Percentiles rank a stretch among this genome's conserved stretches.
phyloP scores from a whole-genome alignment of 2,329 filamentous ascomycete species.

The Acrocalymma vagum region DNA sequence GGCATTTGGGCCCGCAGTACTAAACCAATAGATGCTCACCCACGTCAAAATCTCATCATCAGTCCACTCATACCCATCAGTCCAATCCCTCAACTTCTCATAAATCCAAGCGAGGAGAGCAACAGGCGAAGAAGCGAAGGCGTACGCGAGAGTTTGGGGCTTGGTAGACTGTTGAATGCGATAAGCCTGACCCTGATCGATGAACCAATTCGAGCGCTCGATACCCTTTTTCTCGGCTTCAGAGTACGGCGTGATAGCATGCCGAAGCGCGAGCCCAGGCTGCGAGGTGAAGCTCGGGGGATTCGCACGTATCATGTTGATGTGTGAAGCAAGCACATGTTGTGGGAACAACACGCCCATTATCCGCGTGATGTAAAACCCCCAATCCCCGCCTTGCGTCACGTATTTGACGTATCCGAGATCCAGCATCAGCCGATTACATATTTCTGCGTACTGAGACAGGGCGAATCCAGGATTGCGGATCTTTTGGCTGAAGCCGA shows the following conservation, averaged over 20 bases:
- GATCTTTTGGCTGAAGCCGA: slow-evolving; percentile 61
- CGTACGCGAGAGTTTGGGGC: slow-evolving; percentile 77
- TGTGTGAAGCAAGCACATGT: slow-evolving; percentile 66
- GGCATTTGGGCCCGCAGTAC: slow-evolving; percentile 72
- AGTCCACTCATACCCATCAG: slow-evolving; percentile 75
- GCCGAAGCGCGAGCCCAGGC: slow-evolving; percentile 66
- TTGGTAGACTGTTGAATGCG: slow-evolving; percentile 69
- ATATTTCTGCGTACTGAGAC: slow-evolving; percentile 69
- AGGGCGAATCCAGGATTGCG: slow-evolving; percentile 65
- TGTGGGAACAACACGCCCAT: slow-evolving; percentile 68
- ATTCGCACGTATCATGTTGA: slow-evolving; percentile 65
- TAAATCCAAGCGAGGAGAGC: slow-evolving; percentile 80
- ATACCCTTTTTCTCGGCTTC: slow-evolving; percentile 61
- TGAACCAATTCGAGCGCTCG: slow-evolving; percentile 66
- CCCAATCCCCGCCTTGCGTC: slow-evolving; percentile 75
- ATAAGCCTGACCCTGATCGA: slow-evolving; percentile 66
- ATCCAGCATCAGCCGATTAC: slow-evolving; percentile 73
- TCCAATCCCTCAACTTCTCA: slow-evolving; percentile 83
- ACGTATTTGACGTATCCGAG: slow-evolving; percentile 69
- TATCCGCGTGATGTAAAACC: slow-evolving; percentile 69
- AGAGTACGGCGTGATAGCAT: slow-evolving; percentile 64
- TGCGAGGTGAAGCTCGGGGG: slow-evolving; percentile 51
- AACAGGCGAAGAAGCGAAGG: slow-evolving; percentile 73
- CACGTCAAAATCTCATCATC: slow-evolving; percentile 80
- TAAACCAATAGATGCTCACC: slow-evolving; percentile 78